Percentiles rank a stretch among this genome's conserved stretches.
These are phyloP conservation scores for Chenopodium berlandieri DNA, from an alignment of 148 eudicot genomes.

Conservation along the genomic window DNA sequence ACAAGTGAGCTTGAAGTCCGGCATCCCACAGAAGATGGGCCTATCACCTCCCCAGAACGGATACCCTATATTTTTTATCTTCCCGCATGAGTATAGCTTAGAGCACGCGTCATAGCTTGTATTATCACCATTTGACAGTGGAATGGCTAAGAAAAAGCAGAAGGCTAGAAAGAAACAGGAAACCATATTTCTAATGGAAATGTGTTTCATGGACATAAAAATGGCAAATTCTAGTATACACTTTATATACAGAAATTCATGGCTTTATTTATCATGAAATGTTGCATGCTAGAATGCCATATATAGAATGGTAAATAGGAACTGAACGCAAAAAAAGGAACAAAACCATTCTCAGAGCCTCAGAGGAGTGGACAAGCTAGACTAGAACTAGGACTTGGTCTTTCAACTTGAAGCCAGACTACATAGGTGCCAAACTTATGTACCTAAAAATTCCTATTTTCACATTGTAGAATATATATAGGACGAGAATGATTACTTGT, in stretches of 20 bases:
- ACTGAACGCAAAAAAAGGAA: neutral
- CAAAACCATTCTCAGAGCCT: neutral
- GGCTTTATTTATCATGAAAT: neutral
- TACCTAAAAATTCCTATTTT: neutral
- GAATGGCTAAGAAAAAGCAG: neutral
- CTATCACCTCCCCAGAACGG: slow-evolving; percentile 7
- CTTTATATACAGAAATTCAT: neutral
- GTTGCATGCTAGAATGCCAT: neutral
- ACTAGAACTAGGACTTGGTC: neutral
- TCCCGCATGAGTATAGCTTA: neutral
- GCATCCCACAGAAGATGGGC: neutral
- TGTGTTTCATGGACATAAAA: neutral
- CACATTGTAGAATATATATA: neutral
- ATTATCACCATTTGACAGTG: neutral
- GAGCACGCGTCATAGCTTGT: neutral
- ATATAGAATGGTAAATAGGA: neutral
- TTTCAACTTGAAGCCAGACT: neutral
- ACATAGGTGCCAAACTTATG: too few species aligned
- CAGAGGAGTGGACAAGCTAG: neutral
- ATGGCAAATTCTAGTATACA: neutral
- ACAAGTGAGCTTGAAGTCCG: neutral
- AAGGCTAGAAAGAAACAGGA: neutral
- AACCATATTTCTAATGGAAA: neutral
- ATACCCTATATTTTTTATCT: neutral
- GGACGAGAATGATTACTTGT: neutral